Conservation (phyloP, 208 protist genomes). For the Lotmaria passim region DNA sequence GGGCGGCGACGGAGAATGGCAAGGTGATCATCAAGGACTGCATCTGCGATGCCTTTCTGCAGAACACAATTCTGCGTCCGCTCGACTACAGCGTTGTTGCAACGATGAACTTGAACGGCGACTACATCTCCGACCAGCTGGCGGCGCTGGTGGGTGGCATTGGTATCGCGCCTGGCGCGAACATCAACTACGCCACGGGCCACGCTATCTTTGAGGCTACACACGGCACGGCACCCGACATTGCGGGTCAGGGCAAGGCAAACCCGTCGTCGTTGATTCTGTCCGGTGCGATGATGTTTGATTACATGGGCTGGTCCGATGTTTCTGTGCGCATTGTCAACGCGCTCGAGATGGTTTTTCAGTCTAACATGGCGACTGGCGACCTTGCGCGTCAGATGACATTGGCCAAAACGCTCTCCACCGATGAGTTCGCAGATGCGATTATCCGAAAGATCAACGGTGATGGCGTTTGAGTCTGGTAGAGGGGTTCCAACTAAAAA, state of each 20-base stretch:
- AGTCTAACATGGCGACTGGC: conserved; percentile 37
- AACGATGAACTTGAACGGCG: conserved; percentile 61
- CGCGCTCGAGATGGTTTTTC: conserved; percentile 48
- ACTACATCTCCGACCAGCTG: conserved; percentile 67
- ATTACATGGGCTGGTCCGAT: conserved; percentile 57
- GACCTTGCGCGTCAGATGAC: conserved; percentile 48
- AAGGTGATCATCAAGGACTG: conserved; percentile 66
- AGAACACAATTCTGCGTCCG: conserved; percentile 56
- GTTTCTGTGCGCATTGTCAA: conserved; percentile 37
- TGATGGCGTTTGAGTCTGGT: not conserved
- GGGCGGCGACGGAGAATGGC: conserved; percentile 30
- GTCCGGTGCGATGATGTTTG: conserved; percentile 52
- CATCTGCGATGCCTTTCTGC: conserved; percentile 60
- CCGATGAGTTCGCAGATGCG: conserved; percentile 35
- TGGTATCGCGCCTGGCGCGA: conserved; percentile 61
- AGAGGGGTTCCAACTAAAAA: not conserved
- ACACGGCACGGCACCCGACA: conserved; percentile 64
- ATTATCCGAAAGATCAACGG: conserved; percentile 38
- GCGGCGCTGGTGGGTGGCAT: conserved; percentile 77
- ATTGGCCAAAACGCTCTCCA: conserved; percentile 37
- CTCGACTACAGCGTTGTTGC: conserved; percentile 53
- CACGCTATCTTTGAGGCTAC: conserved; percentile 64
- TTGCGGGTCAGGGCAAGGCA: conserved; percentile 45
- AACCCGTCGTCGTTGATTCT: conserved; percentile 59
- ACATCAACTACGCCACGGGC: conserved; percentile 63